Evolutionary conservation across 805 yeast species (phyloP).

Genomic region (Kodamaea lidongshanica): DNA sequence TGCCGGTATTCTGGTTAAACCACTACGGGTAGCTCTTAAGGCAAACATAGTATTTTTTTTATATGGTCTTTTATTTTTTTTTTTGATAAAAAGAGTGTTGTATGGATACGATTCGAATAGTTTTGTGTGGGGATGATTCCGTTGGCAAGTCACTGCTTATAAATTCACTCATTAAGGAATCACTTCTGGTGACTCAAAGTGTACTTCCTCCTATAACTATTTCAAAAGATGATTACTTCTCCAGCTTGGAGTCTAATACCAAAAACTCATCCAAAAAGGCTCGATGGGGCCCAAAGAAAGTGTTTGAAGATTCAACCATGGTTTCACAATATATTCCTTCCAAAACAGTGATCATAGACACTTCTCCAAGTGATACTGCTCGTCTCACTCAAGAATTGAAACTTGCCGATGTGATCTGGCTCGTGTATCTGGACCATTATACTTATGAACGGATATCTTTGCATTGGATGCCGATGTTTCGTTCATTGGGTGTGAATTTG

Average conservation of each 20-base stretch:
- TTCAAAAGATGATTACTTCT: constrained; percentile 58
- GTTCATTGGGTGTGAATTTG: constrained; percentile 88
- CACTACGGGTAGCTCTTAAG: constrained; percentile 1
- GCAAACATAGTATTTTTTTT: not conserved
- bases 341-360: constrained; percentile 73
- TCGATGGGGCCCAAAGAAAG: constrained; percentile 1
- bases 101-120: constrained; percentile 55
- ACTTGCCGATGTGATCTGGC: constrained; percentile 85
- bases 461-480: constrained; percentile 90
- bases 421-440: constrained; percentile 91
- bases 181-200: constrained; percentile 33
- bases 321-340: constrained; percentile 31
- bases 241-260: constrained; percentile 16
- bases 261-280: constrained; percentile 2
- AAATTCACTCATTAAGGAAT: constrained; percentile 75
- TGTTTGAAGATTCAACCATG: constrained; percentile 2
- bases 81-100: not conserved
- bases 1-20: constrained; percentile 1
- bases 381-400: constrained; percentile 67
- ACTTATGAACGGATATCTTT: constrained; percentile 87
- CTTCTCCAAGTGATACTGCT: constrained; percentile 59
- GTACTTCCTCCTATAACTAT: constrained; percentile 80
- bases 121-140: constrained; percentile 91
- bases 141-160: constrained; percentile 81
- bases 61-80: not conserved